Evolutionary conservation across 1,139 yeast genomes (phyloP).

Genomic region (Kodamaea ohmeri): DNA sequence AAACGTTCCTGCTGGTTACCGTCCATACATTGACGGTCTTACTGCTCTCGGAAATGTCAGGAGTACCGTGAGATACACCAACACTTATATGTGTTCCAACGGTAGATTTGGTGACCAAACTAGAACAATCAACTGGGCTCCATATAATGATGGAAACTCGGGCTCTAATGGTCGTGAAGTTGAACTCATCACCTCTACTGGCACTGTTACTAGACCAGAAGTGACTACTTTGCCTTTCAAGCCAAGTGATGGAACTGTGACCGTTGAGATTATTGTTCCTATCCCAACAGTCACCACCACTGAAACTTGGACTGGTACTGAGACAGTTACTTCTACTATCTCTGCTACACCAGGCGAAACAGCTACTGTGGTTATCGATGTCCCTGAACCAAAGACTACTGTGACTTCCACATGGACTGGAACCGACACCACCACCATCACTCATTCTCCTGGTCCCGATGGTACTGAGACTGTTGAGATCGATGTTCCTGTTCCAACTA

Average conservation of each 20-base stretch:
- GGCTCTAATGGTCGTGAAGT: constrained; percentile 5
- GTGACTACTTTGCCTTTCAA: constrained; percentile 10
- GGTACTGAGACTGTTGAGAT: constrained; percentile 19
- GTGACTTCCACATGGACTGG: constrained; percentile 10
- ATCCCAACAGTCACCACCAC: constrained; percentile 13
- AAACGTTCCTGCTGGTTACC: constrained; percentile 29
- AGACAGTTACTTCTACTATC: constrained; percentile 10
- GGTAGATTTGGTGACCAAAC: constrained; percentile 4
- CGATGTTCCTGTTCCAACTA: constrained; percentile 15
- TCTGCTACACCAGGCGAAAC: constrained; percentile 13
- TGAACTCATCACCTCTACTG: constrained; percentile 1
- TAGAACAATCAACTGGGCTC: constrained; percentile 9
- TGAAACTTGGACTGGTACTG: constrained; percentile 9
- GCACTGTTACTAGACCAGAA: constrained; percentile 6
- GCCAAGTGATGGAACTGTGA: constrained; percentile 10
- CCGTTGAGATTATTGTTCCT: constrained; percentile 14
- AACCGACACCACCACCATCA: neutral
- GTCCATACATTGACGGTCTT: constrained; percentile 24
- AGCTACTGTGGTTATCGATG: constrained; percentile 11
- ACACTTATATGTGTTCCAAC: constrained; percentile 17
- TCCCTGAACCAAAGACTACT: constrained; percentile 17
- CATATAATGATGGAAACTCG: constrained; percentile 12
- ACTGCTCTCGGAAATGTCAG: constrained; percentile 3
- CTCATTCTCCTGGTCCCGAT: constrained; percentile 11
- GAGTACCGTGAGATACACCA: constrained; percentile 12